These are phyloP conservation scores for Aspergillus sp. DNA, from an alignment of 2,329 filamentous ascomycete species.

Conservation along the genomic window DNA sequence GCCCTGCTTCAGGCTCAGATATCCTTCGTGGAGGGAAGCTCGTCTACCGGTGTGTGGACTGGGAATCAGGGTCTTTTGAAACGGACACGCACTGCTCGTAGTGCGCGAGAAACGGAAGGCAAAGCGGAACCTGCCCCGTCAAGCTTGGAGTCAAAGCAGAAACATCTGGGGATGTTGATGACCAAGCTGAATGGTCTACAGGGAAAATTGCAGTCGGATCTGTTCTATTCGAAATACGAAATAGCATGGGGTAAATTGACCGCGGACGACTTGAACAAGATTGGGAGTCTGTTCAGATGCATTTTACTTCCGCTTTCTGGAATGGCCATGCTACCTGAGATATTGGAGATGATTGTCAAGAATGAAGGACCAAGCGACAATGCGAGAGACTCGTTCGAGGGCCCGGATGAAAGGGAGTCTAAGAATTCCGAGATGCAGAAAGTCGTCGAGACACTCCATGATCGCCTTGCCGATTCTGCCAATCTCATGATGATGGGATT, in stretches of 20 bases:
- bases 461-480: conserved; percentile 56
- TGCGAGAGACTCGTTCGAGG: not conserved
- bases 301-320: conserved; percentile 63
- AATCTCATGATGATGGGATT: conserved; percentile 57
- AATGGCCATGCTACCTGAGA: conserved; percentile 64
- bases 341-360: conserved; percentile 46
- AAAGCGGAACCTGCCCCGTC: conserved; percentile 5
- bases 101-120: conserved; percentile 4
- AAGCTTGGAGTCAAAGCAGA: conserved; percentile 12
- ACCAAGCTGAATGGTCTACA: conserved; percentile 51
- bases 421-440: conserved; percentile 17
- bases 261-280: conserved; percentile 58
- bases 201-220: conserved; percentile 60
- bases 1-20: conserved; percentile 56
- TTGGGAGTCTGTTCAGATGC: conserved; percentile 55
- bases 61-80: conserved; percentile 9
- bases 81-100: conserved; percentile 13
- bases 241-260: conserved; percentile 65
- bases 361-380: conserved; percentile 13
- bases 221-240: conserved; percentile 68
- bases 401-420: conserved; percentile 4
- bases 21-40: conserved; percentile 49
- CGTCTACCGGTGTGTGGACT: conserved; percentile 5
- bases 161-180: conserved; percentile 28
- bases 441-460: conserved; percentile 20